Evolutionary conservation across 192 early-diverging fungal species (phyloP).

Genomic region (Umbelopsis isabellina): DNA sequence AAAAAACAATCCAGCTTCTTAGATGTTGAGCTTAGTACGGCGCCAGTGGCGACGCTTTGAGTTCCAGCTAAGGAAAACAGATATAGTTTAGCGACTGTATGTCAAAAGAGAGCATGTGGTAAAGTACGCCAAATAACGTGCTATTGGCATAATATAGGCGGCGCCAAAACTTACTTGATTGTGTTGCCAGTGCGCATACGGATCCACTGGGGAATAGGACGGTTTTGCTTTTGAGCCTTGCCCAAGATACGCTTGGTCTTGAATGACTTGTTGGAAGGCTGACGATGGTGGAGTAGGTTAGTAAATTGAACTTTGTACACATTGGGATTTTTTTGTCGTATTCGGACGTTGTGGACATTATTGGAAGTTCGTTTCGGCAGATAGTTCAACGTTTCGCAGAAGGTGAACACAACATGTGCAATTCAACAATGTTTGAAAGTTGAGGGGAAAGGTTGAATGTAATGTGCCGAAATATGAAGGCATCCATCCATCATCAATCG

Average conservation of each 20-base stretch:
- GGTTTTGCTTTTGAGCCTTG: constrained; percentile 99
- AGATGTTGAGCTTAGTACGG: constrained; percentile 96
- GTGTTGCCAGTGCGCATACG: constrained; percentile 93
- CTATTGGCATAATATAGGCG: not conserved
- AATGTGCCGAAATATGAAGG: constrained; percentile 21
- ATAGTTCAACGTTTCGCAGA: not conserved
- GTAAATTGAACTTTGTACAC: not conserved
- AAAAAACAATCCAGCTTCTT: constrained; percentile 43
- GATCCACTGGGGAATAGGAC: constrained; percentile 98
- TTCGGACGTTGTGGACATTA: not conserved
- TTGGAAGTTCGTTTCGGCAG: not conserved
- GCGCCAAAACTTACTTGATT: constrained; percentile 65
- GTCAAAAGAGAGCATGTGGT: not conserved
- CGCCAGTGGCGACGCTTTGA: constrained; percentile 99
- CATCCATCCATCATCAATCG: constrained; percentile 28
- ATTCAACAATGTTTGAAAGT: not conserved
- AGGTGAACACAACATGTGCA: not conserved
- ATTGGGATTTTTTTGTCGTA: not conserved
- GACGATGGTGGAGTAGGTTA: constrained; percentile 1
- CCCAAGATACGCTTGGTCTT: constrained; percentile 96
- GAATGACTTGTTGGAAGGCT: constrained; percentile 99
- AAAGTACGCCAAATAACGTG: not conserved
- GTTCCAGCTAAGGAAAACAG: constrained; percentile 78
- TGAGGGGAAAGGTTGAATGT: not conserved
- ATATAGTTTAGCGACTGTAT: not conserved